Base-by-base conservation (phyloP, 805 yeast species). In the Metschnikowia drakensbergensis region DNA sequence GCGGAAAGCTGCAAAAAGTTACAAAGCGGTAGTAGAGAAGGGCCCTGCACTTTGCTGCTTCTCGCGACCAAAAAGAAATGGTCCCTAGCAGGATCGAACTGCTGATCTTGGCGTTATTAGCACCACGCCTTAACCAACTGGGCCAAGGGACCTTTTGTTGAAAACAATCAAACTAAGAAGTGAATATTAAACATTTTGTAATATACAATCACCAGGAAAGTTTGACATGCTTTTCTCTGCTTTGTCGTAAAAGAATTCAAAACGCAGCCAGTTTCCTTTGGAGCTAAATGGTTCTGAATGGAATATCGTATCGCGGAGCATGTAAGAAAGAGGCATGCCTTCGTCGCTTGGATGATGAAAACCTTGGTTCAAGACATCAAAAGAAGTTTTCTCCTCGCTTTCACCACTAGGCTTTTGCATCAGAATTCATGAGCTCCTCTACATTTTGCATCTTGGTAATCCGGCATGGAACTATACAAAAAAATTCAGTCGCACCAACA, bases 21-120 rank as follows among this genome's bases (percentile, higher is more conserved):
- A 17, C 30, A 13, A 30, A 22, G 17, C 13, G 29, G 39, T 17
- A 17, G 17, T 17, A 17, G 17, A 17, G 17, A 2, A 17, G 17
- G 2, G 17, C 17, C 17, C 17, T 17, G 17, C 17, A 17, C 17
- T 17, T 17, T 17, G 17, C 17, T 17, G 17, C 17, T 17, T 17
- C 17, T 17, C 22, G 7, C 25, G 7, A 27, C 26, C 25, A 36
- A 45, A 37, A 25, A 32, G 30, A 40, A 17, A 59, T 82, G 88
- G 81, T 82, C 86, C 86, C 86, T 82, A 81, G 86, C 88, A 80
- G 88, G 88, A 81, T 82, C 88, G 88, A 82, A 82, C 88, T 80
- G 88, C 86, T 81, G 88, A 82, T 82, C 88, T 72, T 61, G 76
- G 77, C 75, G 76, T 72, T 72, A 71, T 72, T 72, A 72, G 76